Evolutionary conservation across 768 basidiomycete genomes (phyloP), one percentile per base, ranked within the genome.

Genomic region (Hygrocybe punicea): DNA sequence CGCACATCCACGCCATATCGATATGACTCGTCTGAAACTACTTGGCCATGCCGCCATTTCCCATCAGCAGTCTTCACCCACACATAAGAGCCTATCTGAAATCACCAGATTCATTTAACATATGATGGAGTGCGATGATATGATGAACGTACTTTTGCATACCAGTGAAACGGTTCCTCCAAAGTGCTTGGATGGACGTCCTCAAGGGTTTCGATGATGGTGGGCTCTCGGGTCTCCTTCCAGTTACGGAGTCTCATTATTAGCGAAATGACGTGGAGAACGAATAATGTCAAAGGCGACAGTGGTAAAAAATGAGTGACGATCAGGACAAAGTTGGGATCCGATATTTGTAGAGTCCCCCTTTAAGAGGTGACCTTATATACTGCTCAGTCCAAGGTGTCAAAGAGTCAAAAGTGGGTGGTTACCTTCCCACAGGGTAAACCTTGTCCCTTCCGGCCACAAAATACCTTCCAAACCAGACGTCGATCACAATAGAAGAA

Each of bases 161-260:
- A 60, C 62, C 62, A 65, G 48, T 62, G 62, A 44, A 65, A 65
- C 13, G 58, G 46, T 35, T 62, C 60, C 4, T 65, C 64, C 13
- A 65, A 55, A 3, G 62, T 55, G 42, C 60, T 60, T 14, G 64
- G 64, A 29, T 65, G 64, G n/a, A 65, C 60, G 42, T 65, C 64
- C 24, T 48, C 54, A 6, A 65, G 61, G 13, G 62, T 62, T 49
- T 65, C 64, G 48, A 61, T 58, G 49, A 65, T 65, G 3, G 62
- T 65, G 34, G 56, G 59, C 6, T 61, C 58, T 10, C 53, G 51
- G 10, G 64, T 65, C 57, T 65, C 62, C 59, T 65, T 65, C 44
- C 39, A 63, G 53, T 65, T 65, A 45, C 64, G 60, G 16, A 65
- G 58, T 37, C 61, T 45, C 64, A 65, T 65, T 19, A 34, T 50